Base-by-base conservation (phyloP, 2,329 filamentous ascomycete genomes). In the Coleophoma cylindrospora region DNA sequence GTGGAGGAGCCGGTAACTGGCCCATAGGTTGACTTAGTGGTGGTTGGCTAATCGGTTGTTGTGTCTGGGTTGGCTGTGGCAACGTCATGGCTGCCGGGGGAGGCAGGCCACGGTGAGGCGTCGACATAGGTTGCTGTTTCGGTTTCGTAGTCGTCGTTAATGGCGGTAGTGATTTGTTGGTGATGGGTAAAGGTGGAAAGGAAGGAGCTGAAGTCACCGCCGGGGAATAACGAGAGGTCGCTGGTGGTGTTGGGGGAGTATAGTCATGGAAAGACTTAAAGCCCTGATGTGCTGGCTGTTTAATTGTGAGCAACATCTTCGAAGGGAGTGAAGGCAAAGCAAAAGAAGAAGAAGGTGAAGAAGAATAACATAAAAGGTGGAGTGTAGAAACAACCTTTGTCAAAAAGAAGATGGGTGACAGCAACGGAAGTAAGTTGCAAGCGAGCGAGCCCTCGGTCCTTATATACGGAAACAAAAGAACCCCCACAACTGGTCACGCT, bases 41-140 rank as follows among this genome's bases (percentile, higher is more conserved):
- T 19, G 50, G 22, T 47, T 56, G 52, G 51, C 47, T 58, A 59
- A 66, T 54, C 55, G 70, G 63, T 66, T 72, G 59, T 53, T 67
- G 63, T 15, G 45, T 50, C 36, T 51, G 47, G 15, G 60, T 47
- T 17, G 64, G 65, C 57, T 70, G 69, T 54, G 81, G 73, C 57
- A 85, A 69, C 60, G 78, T 75, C 78, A 86, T 80, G 66, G 80
- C 79, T 61, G 81, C 79, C 69, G 85, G 83, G 50, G 80, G 80
- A 66, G 86, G 86, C 72, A 89, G 71, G 61, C 81, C 81, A 69
- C 84, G 81, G 68, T 85, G 84, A 68, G 83, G 78, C 63, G 77
- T 80, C 64, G 84, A 84, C 85, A 89, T 89, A 67, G 71, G 71
- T 71, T 77, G 73, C 60, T 68, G 67, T 54, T 70, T 67, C 52